These are phyloP conservation scores for Auriscalpium orientale DNA, from an alignment of 768 basidiomycete species.

Conservation along the genomic window DNA sequence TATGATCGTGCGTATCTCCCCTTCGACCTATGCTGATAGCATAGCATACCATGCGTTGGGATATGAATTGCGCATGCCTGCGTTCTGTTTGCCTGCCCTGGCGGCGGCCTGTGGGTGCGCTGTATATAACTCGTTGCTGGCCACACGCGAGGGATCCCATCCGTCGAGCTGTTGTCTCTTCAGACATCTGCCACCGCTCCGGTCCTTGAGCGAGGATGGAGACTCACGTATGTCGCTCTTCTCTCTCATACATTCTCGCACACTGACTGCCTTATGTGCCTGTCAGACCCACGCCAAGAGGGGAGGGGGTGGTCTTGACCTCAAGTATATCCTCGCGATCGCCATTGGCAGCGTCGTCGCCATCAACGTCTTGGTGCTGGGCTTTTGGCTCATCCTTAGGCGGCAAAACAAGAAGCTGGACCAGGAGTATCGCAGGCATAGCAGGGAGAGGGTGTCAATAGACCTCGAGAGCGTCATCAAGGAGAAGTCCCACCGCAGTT, in stretches of 20 bases:
- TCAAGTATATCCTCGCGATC: not conserved
- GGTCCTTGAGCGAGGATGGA: not conserved
- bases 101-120: no score
- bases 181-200: not conserved
- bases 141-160: not conserved
- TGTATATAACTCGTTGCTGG: no score
- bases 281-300: slow-evolving; percentile 6
- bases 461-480: slow-evolving; percentile 1
- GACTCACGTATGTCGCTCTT: not conserved
- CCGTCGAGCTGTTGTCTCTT: not conserved
- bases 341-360: slow-evolving; percentile 7
- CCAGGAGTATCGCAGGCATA: slow-evolving; percentile 4
- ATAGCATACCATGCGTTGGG: no score
- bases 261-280: slow-evolving; percentile 1
- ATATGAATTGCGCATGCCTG: no score
- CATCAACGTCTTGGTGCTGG: slow-evolving; percentile 10
- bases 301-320: not conserved
- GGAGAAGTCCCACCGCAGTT: not conserved
- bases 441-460: not conserved
- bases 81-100: no score
- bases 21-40: no score
- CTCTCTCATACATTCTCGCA: not conserved
- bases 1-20: no score
- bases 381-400: slow-evolving; percentile 3
- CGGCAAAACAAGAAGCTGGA: slow-evolving; percentile 3